Conservation (phyloP, 2,329 filamentous ascomycete genomes). For the Xylaria sp. region DNA sequence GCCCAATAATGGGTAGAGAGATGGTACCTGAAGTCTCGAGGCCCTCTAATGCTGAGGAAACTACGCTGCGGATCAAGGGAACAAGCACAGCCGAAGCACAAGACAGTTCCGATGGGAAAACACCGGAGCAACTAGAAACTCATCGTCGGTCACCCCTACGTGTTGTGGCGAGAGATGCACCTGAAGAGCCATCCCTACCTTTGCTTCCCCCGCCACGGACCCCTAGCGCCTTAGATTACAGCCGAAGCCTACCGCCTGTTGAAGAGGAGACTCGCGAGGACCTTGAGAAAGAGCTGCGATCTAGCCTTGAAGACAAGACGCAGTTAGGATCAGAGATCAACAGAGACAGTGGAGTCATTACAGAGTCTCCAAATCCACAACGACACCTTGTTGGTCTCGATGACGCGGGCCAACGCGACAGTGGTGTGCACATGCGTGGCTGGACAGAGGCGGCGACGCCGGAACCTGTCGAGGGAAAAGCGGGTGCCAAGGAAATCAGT, state of each 20-base stretch:
- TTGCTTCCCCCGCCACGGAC: slow-evolving; percentile 41
- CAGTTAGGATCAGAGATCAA: slow-evolving; percentile 53
- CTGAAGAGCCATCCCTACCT: slow-evolving; percentile 30
- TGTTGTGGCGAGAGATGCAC: slow-evolving; percentile 8
- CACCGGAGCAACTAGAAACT: slow-evolving; percentile 42
- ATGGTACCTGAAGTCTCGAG: slow-evolving; percentile 36
- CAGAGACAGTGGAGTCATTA: slow-evolving; percentile 62
- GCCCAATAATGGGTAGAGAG: slow-evolving; percentile 52
- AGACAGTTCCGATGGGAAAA: slow-evolving; percentile 46
- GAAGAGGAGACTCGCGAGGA: slow-evolving; percentile 63
- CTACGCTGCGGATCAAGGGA: slow-evolving; percentile 26
- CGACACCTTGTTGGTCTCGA: slow-evolving; percentile 49
- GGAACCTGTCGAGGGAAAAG: slow-evolving; percentile 41
- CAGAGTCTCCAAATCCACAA: slow-evolving; percentile 58
- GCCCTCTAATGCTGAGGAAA: slow-evolving; percentile 22
- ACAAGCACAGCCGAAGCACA: slow-evolving; percentile 42
- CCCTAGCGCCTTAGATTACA: slow-evolving; percentile 53
- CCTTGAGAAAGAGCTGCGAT: slow-evolving; percentile 51
- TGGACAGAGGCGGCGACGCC: slow-evolving; percentile 51
- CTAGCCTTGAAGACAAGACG: slow-evolving; percentile 38
- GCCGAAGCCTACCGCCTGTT: slow-evolving; percentile 62
- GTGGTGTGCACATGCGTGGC: slow-evolving; percentile 66
- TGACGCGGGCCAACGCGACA: slow-evolving; percentile 60
- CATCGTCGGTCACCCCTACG: slow-evolving; percentile 10
- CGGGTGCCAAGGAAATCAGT: slow-evolving; percentile 46